phyloP scores from a whole-genome alignment of 768 basidiomycete species.

The Gloeophyllum trabeum region DNA sequence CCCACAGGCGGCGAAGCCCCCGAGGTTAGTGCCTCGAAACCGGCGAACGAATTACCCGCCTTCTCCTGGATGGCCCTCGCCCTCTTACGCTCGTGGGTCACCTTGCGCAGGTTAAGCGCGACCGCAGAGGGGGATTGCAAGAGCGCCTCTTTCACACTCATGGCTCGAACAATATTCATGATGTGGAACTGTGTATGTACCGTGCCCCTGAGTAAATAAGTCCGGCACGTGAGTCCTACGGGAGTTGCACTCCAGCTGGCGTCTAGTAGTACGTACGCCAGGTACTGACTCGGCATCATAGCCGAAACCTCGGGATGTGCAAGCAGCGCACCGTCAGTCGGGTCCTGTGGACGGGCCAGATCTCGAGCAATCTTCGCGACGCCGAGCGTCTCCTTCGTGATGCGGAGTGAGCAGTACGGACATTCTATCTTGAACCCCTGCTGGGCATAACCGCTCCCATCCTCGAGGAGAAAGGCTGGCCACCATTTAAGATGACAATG shows the following conservation, averaged over 20 bases:
- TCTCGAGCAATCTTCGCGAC: slow-evolving; percentile 31
- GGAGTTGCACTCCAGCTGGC: not conserved
- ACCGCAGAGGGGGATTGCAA: not conserved
- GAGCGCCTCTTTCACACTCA: not conserved
- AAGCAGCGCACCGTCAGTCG: no score
- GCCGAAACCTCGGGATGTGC: not conserved
- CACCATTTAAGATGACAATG: not conserved
- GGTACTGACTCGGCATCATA: not conserved
- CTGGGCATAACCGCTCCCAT: slow-evolving; percentile 38
- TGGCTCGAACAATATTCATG: not conserved
- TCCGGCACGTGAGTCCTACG: not conserved
- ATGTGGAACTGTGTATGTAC: not conserved
- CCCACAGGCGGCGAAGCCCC: not conserved
- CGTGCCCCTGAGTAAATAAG: not conserved
- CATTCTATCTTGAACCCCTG: slow-evolving; percentile 26
- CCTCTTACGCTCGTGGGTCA: not conserved
- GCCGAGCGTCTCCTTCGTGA: slow-evolving; percentile 23
- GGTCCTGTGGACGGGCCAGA: slow-evolving; percentile 11
- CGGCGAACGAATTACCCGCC: not conserved
- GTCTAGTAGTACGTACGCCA: not conserved
- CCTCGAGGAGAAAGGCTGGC: slow-evolving; percentile 5
- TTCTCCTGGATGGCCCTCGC: not conserved
- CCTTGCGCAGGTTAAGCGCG: not conserved
- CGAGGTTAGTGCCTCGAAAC: not conserved
- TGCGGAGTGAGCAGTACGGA: not conserved